Percentiles rank a stretch among this genome's conserved stretches.
Conservation (phyloP, 768 basidiomycete species). For the Tylopilus vinaceipallidus region DNA sequence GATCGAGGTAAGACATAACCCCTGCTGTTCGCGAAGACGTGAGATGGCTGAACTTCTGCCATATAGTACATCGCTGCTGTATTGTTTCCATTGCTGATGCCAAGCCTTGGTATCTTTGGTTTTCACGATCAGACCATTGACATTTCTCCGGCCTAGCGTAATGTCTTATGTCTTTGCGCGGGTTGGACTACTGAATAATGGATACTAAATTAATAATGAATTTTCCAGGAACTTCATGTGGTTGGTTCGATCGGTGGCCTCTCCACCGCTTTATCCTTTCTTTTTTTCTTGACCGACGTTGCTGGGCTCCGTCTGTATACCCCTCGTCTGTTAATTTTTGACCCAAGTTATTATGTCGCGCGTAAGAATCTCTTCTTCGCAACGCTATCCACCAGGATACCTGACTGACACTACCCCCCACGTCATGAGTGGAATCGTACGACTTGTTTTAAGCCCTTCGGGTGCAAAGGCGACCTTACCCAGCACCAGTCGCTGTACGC, state of each 20-base stretch:
- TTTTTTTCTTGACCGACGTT: constrained; percentile 34
- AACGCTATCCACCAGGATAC: neutral
- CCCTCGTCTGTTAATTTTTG: constrained; percentile 13
- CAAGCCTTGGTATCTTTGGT: constrained; percentile 22
- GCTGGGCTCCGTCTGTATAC: constrained; percentile 44
- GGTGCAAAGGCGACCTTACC: constrained; percentile 56
- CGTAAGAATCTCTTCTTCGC: constrained; percentile 11
- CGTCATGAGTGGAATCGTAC: constrained; percentile 38
- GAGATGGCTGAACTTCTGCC: constrained; percentile 2
- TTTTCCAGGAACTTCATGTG: constrained; percentile 7
- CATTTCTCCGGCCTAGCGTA: constrained; percentile 6
- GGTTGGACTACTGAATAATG: constrained; percentile 23
- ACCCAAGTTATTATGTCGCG: constrained; percentile 20
- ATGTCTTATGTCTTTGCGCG: constrained; percentile 2
- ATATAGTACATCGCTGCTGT: constrained; percentile 5
- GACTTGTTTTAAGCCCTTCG: constrained; percentile 49
- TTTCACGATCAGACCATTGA: constrained; percentile 10
- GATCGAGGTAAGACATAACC: constrained; percentile 35
- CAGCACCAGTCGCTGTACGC: constrained; percentile 55
- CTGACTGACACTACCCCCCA: neutral
- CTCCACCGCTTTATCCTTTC: constrained; percentile 8
- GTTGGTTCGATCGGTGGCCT: constrained; percentile 10
- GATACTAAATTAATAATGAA: constrained; percentile 4
- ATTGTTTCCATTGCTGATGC: constrained; percentile 27
- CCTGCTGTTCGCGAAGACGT: constrained; percentile 17